A percentile compares a stretch with the other conserved stretches of the same genome.
phyloP scores from a whole-genome alignment of 768 basidiomycete species.

The Pleurotus sapidus region DNA sequence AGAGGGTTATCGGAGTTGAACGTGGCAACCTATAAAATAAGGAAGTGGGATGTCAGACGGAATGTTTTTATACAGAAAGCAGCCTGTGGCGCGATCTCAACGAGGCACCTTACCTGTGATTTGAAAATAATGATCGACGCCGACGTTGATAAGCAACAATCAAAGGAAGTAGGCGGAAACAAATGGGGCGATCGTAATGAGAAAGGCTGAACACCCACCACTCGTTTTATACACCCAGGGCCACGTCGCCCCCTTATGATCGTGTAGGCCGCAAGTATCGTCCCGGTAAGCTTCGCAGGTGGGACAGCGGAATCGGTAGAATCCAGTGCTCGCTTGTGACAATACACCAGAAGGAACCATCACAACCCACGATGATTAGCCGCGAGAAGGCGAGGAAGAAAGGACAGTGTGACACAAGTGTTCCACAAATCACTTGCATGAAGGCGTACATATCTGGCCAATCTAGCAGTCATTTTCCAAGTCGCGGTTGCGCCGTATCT shows the following conservation, averaged over 20 bases:
- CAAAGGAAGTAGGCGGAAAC: too few relatives aligned
- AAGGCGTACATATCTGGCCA: slow-evolving; percentile 1
- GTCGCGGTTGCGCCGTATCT: background rate
- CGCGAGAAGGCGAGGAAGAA: background rate
- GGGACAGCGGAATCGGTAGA: background rate
- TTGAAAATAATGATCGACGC: background rate
- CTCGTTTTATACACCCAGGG: background rate
- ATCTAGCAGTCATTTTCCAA: too few relatives aligned
- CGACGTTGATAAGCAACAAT: background rate
- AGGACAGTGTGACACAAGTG: background rate
- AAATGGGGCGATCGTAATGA: too few relatives aligned
- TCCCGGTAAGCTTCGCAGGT: background rate
- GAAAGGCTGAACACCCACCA: too few relatives aligned
- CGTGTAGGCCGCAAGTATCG: slow-evolving; percentile 2
- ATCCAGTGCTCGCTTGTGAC: background rate
- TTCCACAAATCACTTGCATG: background rate
- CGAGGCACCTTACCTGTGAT: background rate
- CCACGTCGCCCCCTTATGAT: background rate
- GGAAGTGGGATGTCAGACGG: background rate
- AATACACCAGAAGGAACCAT: background rate
- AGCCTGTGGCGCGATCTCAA: background rate
- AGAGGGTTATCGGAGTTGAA: background rate
- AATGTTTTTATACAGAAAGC: background rate
- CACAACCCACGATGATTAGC: slow-evolving; percentile 6
- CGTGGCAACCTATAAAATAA: background rate